Evolutionary conservation across 2,329 filamentous ascomycete species (phyloP).

Genomic region (Fusarium agapanthi): DNA sequence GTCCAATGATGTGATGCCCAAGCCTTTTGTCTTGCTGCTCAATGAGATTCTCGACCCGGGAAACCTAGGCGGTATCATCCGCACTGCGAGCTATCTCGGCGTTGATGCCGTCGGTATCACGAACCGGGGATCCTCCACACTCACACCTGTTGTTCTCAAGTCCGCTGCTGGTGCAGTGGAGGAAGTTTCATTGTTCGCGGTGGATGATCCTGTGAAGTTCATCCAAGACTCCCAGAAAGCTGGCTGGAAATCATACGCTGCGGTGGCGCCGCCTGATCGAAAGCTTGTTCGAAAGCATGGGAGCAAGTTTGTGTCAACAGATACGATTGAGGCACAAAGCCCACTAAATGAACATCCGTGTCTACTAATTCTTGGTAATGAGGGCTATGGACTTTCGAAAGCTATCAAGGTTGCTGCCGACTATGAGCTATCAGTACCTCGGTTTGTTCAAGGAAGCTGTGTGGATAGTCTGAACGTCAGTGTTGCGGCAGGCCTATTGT

Average conservation of each 20-base stretch:
- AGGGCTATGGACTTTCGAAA: slow-evolving; percentile 77
- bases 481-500: slow-evolving; percentile 82
- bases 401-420: slow-evolving; percentile 73
- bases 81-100: slow-evolving; percentile 90
- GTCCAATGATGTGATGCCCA: slow-evolving; percentile 49
- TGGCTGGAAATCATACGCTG: slow-evolving; percentile 87
- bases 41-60: slow-evolving; percentile 85
- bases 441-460: slow-evolving; percentile 58
- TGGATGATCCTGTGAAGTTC: slow-evolving; percentile 74
- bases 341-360: slow-evolving; percentile 70
- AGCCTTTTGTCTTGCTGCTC: slow-evolving; percentile 77
- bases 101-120: slow-evolving; percentile 84
- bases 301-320: slow-evolving; percentile 58
- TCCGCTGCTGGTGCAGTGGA: slow-evolving; percentile 90
- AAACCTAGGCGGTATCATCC: slow-evolving; percentile 89
- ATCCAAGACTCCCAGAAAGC: slow-evolving; percentile 71
- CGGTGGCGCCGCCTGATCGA: slow-evolving; percentile 61
- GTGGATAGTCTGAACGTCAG: slow-evolving; percentile 96
- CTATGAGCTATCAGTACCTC: slow-evolving; percentile 71
- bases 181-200: slow-evolving; percentile 75
- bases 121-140: slow-evolving; percentile 74
- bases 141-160: slow-evolving; percentile 83
- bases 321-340: slow-evolving; percentile 58
- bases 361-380: slow-evolving; percentile 83
- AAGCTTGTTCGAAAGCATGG: slow-evolving; percentile 47